Base-by-base conservation (phyloP, 257 asterid genomes). In the Thymus mandschuricus region DNA sequence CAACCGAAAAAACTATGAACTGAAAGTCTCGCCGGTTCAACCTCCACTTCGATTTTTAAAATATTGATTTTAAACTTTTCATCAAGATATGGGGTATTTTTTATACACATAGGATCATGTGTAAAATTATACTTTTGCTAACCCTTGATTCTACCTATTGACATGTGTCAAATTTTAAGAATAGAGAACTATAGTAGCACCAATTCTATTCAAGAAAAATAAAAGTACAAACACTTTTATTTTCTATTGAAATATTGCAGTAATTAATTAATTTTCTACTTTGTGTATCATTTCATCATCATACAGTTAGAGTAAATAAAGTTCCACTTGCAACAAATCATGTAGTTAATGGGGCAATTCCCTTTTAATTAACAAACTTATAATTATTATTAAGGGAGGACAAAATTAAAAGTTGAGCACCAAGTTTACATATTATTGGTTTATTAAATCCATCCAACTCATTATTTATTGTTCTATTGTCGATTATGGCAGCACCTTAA, bases 381-480 rank as follows among this genome's bases (percentile, higher is more conserved):
- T n/a, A 52, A 45, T 68, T 21, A 61, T 75, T n/a, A n/a, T n/a
- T n/a, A n/a, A n/a, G 70, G 38, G 75, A 60, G 40, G 65, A 75
- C 64, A 74, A 74, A 57, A 75, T 50, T 27, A 68, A 68, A 75
- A 45, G 61, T 52, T 62, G 54, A 69, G 71, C 80, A 75, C 80
- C 51, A 61, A 69, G 43, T 75, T 69, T 33, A 54, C 15, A 74
- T 43, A 49, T 59, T 58, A 74, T 40, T 74, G 78, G 78, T 60
- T 68, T 46, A 66, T 70, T 55, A 58, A 28, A 35, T 46, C 45
- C 54, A 57, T 57, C 68, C 78, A 48, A 66, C 68, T 38, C 61
- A 57, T 2, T 49, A 57, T 2, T 49, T 40, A 9, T 38, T 29
- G 41, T 64, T 10, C 15, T 55, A 64, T 62, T 63, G 60, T 70